Evolutionary conservation across 2,329 filamentous ascomycete species (phyloP), one percentile per base, ranked within the genome.

Genomic region (Juglanconis juglandina): DNA sequence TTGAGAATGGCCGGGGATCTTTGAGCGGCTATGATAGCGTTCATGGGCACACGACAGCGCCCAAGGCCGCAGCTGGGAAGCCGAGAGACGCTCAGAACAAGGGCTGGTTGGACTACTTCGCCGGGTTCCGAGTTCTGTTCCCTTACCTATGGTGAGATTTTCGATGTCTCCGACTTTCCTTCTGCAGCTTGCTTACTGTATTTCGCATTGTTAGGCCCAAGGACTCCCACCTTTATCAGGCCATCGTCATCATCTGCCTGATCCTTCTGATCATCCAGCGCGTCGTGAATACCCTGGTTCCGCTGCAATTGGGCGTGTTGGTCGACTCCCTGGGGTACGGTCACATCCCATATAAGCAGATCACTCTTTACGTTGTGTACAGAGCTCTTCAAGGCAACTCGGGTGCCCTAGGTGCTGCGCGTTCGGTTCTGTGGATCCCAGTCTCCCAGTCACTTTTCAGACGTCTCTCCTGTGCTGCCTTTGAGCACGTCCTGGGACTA

Each of bases 401-500:
- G 49, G 79, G 79, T 5, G 69, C 71, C 24, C 63, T 81, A 4
- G 78, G 77, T 3, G 73, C 77, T 2, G 66, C 73, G 0, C 68
- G 79, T 2, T 71, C 76, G 1, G 71, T 79, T 1, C 69, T 81
- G 0, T 81, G 79, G 79, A 80, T 81, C 1, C 78, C 79, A 0
- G 74, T 81, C 0, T 74, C 76, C 0, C 79, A 81, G 52, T 73
- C 70, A 0, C 69, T 77, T 4, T 81, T 75, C 62, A 73, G 76
- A 1, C 66, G 76, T 14, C 68, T 81, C 2, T 78, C 77, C 0
- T 71, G 66, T 1, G 77, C 79, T 1, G 77, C 79, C 1, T 81
- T 81, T 34, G 76, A 79, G 58, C 79, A 81, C 52, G 77, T 81
- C 0, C 66, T 80, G 3, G 72, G 72, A 0, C 71, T 81, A 1